Evolutionary conservation across 1,284 basidiomycete species (phyloP), one percentile per base, ranked within the genome.

Genomic region (Flammula alnicola): DNA sequence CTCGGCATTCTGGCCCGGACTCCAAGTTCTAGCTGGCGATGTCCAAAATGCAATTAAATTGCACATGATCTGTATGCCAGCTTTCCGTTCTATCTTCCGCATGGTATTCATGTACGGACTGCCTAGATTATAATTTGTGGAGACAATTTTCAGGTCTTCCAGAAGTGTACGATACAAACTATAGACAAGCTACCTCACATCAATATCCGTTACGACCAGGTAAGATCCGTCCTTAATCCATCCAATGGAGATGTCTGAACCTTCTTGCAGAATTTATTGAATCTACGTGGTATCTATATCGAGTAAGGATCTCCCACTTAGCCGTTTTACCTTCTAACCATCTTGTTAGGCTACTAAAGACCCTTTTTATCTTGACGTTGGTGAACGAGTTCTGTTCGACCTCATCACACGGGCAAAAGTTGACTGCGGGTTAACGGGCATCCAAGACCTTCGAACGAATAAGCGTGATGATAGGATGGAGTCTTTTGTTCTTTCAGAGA

Each of bases 241-340:
- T 41, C 17, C 25, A 27, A 55, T 12, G 9, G 42, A 41, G n/a
- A n/a, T n/a, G 35, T 46, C 39, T 59, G 16, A 44, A 14, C 17
- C 44, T 36, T 40, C 10, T 25, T n/a, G 2, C 68, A 76, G 94
- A 97, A 68, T 94, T 95, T 60, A 81, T 95, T 51, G 94, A 97
- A 69, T 93, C 90, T 19, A 98, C 92, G 2, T 95, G 94, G 82
- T 96, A 95, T 70, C 75, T 98, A 8, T 95, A 97, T 63, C 80
- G 89, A 44, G 93, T 91, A 61, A 57, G 83, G 71, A 8, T 5
- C 17, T 33, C 31, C 1, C 14, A 5, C 19, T 17, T 25, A 22
- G 5, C 16, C 1, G 10, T 27, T 4, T 36, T 27, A 6, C n/a
- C 11, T 17, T 17, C 41, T 10, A 14, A 19, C 47, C 48, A 10